Percentiles rank a stretch among this genome's conserved stretches.
Evolutionary conservation across 768 basidiomycete species (phyloP).

Genomic region (Pleurotus pulmonarius): DNA sequence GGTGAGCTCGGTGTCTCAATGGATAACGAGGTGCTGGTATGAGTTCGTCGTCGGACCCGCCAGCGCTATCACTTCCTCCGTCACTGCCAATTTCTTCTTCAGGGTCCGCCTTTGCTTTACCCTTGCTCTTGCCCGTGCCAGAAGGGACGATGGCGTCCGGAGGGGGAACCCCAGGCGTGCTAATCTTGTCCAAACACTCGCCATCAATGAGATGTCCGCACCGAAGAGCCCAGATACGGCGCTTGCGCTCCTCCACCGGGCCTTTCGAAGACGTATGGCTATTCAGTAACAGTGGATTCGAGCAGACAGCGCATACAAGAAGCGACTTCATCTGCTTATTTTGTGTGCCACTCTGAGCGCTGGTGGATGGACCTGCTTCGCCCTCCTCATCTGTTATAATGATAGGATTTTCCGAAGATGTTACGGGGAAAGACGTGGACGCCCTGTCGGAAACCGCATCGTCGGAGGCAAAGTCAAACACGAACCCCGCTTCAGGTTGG

Average conservation of each 20-base stretch:
- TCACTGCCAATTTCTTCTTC: not conserved
- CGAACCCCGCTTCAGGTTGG: slow-evolving; percentile 57
- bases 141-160: slow-evolving; percentile 7
- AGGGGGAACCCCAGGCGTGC: slow-evolving; percentile 32
- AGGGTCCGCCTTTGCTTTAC: slow-evolving; percentile 2
- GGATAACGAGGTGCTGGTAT: slow-evolving; percentile 1
- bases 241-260: slow-evolving; percentile 38
- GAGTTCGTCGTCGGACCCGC: not conserved
- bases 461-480: slow-evolving; percentile 58
- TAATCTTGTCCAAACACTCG: slow-evolving; percentile 62
- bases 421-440: slow-evolving; percentile 19
- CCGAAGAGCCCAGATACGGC: slow-evolving; percentile 65
- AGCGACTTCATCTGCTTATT: slow-evolving; percentile 30
- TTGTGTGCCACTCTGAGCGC: slow-evolving; percentile 5
- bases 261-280: slow-evolving; percentile 38
- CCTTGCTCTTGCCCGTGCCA: slow-evolving; percentile 43
- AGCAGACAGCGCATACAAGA: slow-evolving; percentile 66
- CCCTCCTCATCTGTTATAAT: slow-evolving; percentile 45
- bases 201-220: slow-evolving; percentile 82
- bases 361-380: slow-evolving; percentile 9
- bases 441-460: slow-evolving; percentile 20
- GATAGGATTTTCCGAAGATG: slow-evolving; percentile 34
- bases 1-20: not conserved
- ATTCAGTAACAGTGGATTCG: slow-evolving; percentile 58
- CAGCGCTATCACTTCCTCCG: not conserved